A percentile compares a stretch with the other conserved stretches of the same genome.
phyloP scores from a whole-genome alignment of 257 asterid species.

The Catharanthus roseus region DNA sequence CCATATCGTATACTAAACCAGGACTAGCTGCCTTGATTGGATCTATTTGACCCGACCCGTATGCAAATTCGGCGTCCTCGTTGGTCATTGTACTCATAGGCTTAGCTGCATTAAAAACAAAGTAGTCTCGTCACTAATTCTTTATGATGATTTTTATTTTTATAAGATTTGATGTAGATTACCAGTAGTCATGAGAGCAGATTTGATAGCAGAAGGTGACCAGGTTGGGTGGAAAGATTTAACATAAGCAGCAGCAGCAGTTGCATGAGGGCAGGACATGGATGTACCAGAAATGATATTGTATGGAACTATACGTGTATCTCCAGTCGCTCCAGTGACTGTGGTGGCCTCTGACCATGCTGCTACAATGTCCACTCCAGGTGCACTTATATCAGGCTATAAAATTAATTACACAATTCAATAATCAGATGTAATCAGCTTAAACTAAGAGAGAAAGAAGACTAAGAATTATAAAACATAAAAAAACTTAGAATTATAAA shows the following conservation, averaged over 20 bases:
- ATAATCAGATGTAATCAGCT: too few relatives aligned
- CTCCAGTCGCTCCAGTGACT: conserved; percentile 35
- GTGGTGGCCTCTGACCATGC: conserved; percentile 58
- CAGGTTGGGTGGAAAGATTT: conserved; percentile 57
- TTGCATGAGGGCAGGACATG: conserved; percentile 73
- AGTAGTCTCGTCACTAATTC: neutral
- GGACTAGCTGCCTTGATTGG: conserved; percentile 53
- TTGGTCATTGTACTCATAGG: conserved; percentile 34
- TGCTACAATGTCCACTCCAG: conserved; percentile 65
- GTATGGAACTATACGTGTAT: conserved; percentile 35
- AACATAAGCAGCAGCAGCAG: conserved; percentile 63
- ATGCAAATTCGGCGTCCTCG: conserved; percentile 55
- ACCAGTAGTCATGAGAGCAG: conserved; percentile 74
- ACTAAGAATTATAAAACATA: too few relatives aligned
- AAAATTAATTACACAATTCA: neutral
- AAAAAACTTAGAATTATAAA: too few relatives aligned
- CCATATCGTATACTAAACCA: conserved; percentile 53
- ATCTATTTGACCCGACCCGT: conserved; percentile 67
- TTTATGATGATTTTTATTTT: neutral
- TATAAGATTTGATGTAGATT: neutral
- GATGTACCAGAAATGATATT: conserved; percentile 65
- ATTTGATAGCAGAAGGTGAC: conserved; percentile 71
- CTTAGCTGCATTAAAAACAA: conserved; percentile 26
- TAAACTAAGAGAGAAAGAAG: too few relatives aligned
- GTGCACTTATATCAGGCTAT: conserved; percentile 70